Base-by-base conservation (phyloP, 306 rosid genomes). In the Prunus fruticosa region DNA sequence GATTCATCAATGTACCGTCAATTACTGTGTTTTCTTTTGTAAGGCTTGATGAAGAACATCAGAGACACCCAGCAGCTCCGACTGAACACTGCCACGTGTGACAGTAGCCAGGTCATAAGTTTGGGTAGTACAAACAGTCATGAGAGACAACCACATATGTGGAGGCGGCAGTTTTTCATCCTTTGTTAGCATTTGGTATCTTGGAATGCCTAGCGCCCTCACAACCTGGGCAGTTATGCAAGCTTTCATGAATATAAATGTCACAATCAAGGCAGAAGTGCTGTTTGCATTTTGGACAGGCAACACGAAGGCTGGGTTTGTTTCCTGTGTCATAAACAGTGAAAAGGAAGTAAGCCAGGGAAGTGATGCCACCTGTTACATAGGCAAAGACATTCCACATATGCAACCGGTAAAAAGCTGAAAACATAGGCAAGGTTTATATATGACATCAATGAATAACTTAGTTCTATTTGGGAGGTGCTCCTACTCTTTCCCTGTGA, bases 181-280 rank as follows among this genome's bases (percentile, higher is more conserved):
- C 78, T 61, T 80, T 67, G 53, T 80, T 76, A 23, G 80, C 43
- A 69, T 78, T 68, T 22, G 79, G 81, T 53, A 80, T 74, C 86
- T 83, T 86, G 7, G 88, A 86, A 80, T 83, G 95, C 80, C 91
- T 88, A 74, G 79, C 86, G 64, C 96, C 90, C 86, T 95, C 95
- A 61, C 98, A 92, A 77, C 98, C 97, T 43, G 98, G 98, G 88
- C 98, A 92, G 75, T 95, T 90, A 76, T 92, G 98, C 86, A 95
- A 87, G 89, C 91, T 95, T 86, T 95, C 97, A 18, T 92, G 98
- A 69, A 95, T 84, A 75, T 95, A 92, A 53, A 90, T 92, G 81
- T 92, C 97, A 28, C 98, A 92, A 75, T 90, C 98, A 28, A 95
- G 93, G 86, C 96, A 95, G 80, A 95, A 95, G 47, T 87, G 90